Base-by-base conservation (phyloP, 2,329 filamentous ascomycete species). In the Cryphonectria parasitica region DNA sequence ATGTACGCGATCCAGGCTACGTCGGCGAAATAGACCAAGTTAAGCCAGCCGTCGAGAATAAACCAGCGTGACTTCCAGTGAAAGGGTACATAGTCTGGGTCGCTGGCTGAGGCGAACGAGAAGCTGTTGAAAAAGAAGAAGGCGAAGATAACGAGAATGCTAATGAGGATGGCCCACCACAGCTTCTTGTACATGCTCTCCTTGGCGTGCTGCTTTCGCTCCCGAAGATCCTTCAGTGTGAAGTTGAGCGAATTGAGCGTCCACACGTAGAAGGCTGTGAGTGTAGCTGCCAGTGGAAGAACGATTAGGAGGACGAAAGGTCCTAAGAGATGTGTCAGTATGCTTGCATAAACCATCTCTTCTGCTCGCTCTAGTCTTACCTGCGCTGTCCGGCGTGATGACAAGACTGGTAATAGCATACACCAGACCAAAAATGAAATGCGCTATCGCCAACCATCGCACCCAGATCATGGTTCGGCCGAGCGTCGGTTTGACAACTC, bases 81-180 rank as follows among this genome's bases (percentile, higher is more conserved):
- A 76, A 93, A 93, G 1, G 96, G 96, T 5, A 97, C 94, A 79
- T 97, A 99, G 80, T 97, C 92, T 0, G 93, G 93, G 74, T 95
- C 92, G 64, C 88, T 89, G 64, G 90, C 90, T 17, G 94, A 95
- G 64, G 95, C 95, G 79, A 99, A 97, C 0, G 93, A 94, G 81
- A 98, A 94, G 75, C 93, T 97, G 85, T 98, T 98, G 85, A 98
- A 91, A 85, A 99, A 98, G 86, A 99, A 98, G 84, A 99, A 99
- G 70, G 87, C 94, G 76, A 99, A 99, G 76, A 98, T 98, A 76
- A 98, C 93, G 64, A 98, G 83, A 78, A 99, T 97, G 79, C 92
- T 97, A 74, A 89, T 86, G 62, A 99, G 86, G 72, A 99, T 97
- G 80, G 94, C 95, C 95, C 95, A 99, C 95, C 97, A 99, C 19